phyloP scores from a whole-genome alignment of 2,329 filamentous ascomycete genomes.

The Monosporascus sp. region DNA sequence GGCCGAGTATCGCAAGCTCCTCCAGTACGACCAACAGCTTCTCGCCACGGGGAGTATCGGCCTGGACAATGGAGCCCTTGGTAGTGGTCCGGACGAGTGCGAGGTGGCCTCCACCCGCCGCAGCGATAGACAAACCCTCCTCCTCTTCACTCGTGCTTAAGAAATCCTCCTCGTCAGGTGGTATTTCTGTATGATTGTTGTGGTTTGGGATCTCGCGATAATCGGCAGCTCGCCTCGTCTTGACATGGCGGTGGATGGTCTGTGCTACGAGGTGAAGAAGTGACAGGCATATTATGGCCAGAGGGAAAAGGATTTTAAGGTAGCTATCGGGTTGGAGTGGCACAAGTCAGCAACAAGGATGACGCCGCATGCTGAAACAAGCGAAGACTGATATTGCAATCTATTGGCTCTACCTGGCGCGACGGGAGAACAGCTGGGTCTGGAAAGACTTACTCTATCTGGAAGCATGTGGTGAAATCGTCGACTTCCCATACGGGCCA shows the following conservation, averaged over 20 bases:
- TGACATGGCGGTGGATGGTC: constrained; percentile 46
- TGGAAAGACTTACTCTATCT: constrained; percentile 54
- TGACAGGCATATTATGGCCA: constrained; percentile 65
- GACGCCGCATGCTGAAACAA: not conserved
- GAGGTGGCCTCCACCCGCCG: constrained; percentile 45
- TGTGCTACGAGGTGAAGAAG: constrained; percentile 59
- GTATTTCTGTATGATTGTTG: constrained; percentile 46
- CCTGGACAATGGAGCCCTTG: constrained; percentile 60
- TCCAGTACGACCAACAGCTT: constrained; percentile 66
- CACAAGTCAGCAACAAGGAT: constrained; percentile 2
- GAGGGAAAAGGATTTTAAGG: constrained; percentile 73
- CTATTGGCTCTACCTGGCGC: constrained; percentile 1
- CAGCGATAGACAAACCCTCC: constrained; percentile 47
- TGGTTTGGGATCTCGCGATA: constrained; percentile 52
- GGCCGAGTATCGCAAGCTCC: constrained; percentile 64
- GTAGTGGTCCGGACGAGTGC: constrained; percentile 55
- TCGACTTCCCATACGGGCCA: constrained; percentile 59
- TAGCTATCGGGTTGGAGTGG: constrained; percentile 47
- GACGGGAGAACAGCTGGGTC: not conserved
- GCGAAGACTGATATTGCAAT: not conserved
- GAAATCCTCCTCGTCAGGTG: constrained; percentile 40
- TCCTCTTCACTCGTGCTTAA: constrained; percentile 54
- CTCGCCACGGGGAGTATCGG: constrained; percentile 73
- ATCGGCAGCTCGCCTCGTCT: constrained; percentile 45
- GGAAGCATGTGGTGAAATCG: constrained; percentile 60